Conservation (phyloP, 1,139 yeast species). For the Starmera stellimalicola region DNA sequence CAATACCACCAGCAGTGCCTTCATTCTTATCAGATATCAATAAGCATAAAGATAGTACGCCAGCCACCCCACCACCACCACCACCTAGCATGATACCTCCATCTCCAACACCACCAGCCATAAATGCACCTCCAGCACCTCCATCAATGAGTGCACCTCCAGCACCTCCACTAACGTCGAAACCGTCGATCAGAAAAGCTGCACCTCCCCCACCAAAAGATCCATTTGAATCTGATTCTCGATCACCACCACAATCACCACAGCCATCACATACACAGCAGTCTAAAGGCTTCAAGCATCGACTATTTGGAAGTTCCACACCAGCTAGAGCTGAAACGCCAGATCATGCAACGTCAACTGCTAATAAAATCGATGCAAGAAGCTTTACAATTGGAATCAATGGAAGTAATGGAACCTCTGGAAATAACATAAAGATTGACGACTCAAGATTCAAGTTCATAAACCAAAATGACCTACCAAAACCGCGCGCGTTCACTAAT, state of each 20-base stretch:
- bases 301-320: conserved; percentile 11
- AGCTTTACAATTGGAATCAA: conserved; percentile 20
- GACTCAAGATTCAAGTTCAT: conserved; percentile 68
- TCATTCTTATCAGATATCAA: conserved; percentile 42
- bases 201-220: conserved; percentile 12
- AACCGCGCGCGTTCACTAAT: conserved; percentile 69
- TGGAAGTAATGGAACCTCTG: conserved; percentile 1
- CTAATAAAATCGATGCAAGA: conserved; percentile 14
- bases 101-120: conserved; percentile 13
- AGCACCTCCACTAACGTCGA: conserved; percentile 8
- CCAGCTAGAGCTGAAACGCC: neutral
- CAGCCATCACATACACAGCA: conserved; percentile 20
- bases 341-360: conserved; percentile 3
- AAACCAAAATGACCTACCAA: conserved; percentile 65
- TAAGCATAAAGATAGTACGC: conserved; percentile 34
- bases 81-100: conserved; percentile 15
- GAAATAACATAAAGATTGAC: conserved; percentile 45
- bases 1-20: conserved; percentile 21
- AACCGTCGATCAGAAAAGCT: conserved; percentile 9
- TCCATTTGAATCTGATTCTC: conserved; percentile 16
- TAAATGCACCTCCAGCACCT: conserved; percentile 16
- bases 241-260: conserved; percentile 12
- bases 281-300: conserved; percentile 7
- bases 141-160: conserved; percentile 10
- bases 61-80: conserved; percentile 3